Conservation (phyloP, 768 basidiomycete genomes). For the Serendipita sp. region DNA sequence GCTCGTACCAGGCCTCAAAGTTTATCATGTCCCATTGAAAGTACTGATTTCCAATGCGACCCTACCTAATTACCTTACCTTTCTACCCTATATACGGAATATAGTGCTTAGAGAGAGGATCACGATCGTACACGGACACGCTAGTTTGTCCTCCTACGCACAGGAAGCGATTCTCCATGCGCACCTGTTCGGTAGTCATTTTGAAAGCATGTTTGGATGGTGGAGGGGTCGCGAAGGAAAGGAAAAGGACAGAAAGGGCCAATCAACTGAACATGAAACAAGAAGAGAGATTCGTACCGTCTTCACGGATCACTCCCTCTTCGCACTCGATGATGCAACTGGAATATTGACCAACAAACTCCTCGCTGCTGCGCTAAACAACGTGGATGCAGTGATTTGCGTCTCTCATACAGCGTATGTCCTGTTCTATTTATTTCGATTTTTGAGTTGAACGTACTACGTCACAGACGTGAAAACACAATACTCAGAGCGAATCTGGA, state of each 20-base stretch:
- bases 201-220: constrained; percentile 1
- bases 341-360: constrained; percentile 97
- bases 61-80: constrained; percentile 84
- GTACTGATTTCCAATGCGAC: constrained; percentile 87
- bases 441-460: not conserved
- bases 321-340: constrained; percentile 93
- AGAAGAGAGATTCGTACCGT: constrained; percentile 50
- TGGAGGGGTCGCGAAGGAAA: not conserved
- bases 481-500: constrained; percentile 60
- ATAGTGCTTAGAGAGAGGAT: constrained; percentile 79
- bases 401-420: constrained; percentile 90
- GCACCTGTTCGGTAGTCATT: constrained; percentile 45
- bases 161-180: constrained; percentile 88
- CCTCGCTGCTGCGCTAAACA: constrained; percentile 65
- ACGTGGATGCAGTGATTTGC: constrained; percentile 88
- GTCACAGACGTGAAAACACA: constrained; percentile 86
- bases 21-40: constrained; percentile 83
- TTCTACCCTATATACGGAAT: constrained; percentile 78
- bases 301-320: constrained; percentile 93
- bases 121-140: constrained; percentile 81
- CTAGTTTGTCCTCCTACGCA: constrained; percentile 73
- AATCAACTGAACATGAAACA: not conserved
- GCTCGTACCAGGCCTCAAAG: constrained; percentile 73
- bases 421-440: not conserved
- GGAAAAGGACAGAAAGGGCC: not conserved